Conservation (phyloP, 2,329 filamentous ascomycete species). For the Helicocarpus griseus region DNA sequence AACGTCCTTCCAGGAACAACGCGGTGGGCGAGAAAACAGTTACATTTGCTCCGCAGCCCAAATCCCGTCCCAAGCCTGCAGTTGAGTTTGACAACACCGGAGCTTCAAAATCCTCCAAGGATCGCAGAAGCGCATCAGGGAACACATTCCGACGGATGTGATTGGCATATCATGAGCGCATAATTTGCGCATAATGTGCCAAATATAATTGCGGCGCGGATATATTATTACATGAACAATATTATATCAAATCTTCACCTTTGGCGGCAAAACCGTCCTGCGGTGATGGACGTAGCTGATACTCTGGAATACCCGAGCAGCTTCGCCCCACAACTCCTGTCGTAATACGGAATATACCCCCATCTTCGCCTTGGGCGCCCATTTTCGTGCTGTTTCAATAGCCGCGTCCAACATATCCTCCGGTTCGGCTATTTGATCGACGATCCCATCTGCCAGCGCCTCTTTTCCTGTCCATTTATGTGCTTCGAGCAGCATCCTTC, state of each 20-base stretch:
- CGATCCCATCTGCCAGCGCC: slow-evolving; percentile 37
- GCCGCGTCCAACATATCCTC: slow-evolving; percentile 33
- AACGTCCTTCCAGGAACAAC: slow-evolving; percentile 23
- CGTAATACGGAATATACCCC: slow-evolving; percentile 6
- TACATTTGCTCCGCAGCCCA: slow-evolving; percentile 48
- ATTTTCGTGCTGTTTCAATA: slow-evolving; percentile 25
- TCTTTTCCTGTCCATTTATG: slow-evolving; percentile 39
- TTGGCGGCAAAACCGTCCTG: slow-evolving; percentile 4
- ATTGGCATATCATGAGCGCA: slow-evolving; percentile 9
- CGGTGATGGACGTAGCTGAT: slow-evolving; percentile 8
- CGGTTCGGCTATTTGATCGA: slow-evolving; percentile 36
- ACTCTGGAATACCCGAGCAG: slow-evolving; percentile 5
- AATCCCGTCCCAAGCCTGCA: slow-evolving; percentile 21
- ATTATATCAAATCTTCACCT: slow-evolving; percentile 5
- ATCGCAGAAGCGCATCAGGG: slow-evolving; percentile 39
- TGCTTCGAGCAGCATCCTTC: slow-evolving; percentile 41
- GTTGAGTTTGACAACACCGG: slow-evolving; percentile 11
- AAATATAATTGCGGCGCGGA: neutral
- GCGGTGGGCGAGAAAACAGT: slow-evolving; percentile 46
- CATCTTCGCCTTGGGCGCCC: slow-evolving; percentile 16
- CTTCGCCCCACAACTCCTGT: slow-evolving; percentile 8
- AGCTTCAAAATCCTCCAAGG: slow-evolving; percentile 26
- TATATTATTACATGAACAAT: neutral
- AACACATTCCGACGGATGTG: slow-evolving; percentile 41
- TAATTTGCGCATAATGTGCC: neutral